phyloP scores from a whole-genome alignment of 1,139 yeast species.

The Yamadazyma friedrichii region DNA sequence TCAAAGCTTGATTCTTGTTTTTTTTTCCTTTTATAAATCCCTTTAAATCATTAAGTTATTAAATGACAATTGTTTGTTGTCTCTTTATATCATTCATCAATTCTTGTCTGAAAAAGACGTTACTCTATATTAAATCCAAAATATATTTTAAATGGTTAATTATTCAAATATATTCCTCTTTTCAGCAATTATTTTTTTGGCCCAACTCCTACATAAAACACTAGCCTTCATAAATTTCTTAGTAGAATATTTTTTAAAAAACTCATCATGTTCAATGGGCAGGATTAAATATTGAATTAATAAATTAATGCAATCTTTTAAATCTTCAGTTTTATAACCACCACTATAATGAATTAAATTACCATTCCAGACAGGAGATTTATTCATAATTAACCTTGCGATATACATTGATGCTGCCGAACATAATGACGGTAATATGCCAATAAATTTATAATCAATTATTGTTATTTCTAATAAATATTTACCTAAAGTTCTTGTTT shows the following conservation, averaged over 20 bases:
- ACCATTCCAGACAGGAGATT: constrained; percentile 74
- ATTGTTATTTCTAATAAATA: constrained; percentile 80
- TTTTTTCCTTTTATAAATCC: no score
- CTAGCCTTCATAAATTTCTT: constrained; percentile 91
- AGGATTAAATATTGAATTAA: constrained; percentile 75
- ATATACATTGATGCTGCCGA: constrained; percentile 93
- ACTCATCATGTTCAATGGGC: constrained; percentile 91
- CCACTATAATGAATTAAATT: constrained; percentile 88
- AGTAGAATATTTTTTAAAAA: constrained; percentile 90
- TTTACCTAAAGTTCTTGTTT: constrained; percentile 88
- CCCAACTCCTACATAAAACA: constrained; percentile 88
- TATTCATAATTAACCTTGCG: constrained; percentile 74
- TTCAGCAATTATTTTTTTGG: constrained; percentile 55
- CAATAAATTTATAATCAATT: constrained; percentile 79
- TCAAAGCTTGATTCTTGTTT: no score
- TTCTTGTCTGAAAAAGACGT: constrained; percentile 1
- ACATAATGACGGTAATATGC: constrained; percentile 76
- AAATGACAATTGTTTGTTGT: no score
- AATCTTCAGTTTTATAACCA: constrained; percentile 75
- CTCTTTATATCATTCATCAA: no score
- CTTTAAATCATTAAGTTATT: no score
- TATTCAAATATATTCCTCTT: constrained; percentile 25
- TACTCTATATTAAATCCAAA: constrained; percentile 6
- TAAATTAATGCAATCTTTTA: constrained; percentile 69
- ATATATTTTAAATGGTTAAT: background rate